Conservation (phyloP, 2,329 filamentous ascomycete species). For the Lasiodiplodia citricola region DNA sequence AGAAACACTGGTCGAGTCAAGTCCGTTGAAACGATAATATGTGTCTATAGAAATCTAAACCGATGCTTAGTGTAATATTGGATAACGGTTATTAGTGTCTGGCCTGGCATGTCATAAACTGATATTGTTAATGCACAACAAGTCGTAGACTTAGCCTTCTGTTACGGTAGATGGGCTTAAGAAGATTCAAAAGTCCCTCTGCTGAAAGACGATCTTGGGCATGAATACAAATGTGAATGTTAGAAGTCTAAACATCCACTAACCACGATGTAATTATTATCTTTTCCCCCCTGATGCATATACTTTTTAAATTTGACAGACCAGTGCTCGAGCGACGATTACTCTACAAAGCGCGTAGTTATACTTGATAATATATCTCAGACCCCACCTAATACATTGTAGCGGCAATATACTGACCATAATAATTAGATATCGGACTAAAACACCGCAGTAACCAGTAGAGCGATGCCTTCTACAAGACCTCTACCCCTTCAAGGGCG, state of each 20-base stretch:
- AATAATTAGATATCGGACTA: no score
- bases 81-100: not conserved
- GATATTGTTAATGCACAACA: not conserved
- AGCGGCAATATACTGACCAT: no score
- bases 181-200: not conserved
- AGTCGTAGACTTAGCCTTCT: not conserved
- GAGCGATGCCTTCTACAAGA: no score
- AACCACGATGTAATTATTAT: no score
- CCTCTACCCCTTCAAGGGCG: no score
- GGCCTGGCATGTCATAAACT: not conserved
- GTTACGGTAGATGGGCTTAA: not conserved
- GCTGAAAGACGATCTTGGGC: not conserved
- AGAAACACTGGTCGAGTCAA: not conserved
- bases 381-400: no score
- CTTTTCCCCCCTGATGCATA: no score
- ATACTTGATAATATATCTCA: no score
- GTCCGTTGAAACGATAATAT: not conserved
- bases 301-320: no score
- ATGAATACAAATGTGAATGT: not conserved
- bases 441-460: no score
- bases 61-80: not conserved
- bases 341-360: no score
- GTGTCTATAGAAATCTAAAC: not conserved
- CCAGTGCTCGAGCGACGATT: no score
- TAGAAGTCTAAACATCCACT: not conserved